These are phyloP conservation scores for Fraxinus anomala DNA, from an alignment of 257 asterid genomes.

Conservation along the genomic window DNA sequence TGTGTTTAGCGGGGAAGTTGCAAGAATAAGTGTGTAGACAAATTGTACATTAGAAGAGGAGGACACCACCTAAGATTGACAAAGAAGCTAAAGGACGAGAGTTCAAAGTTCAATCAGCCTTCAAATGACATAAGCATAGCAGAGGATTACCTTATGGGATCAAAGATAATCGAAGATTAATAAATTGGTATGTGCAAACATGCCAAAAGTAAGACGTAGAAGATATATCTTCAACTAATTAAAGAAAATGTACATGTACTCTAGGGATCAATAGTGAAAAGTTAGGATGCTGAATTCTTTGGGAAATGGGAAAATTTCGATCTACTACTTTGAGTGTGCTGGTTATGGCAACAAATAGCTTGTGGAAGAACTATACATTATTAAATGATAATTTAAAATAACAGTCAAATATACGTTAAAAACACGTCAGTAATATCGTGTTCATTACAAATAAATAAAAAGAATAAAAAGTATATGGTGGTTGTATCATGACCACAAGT, in stretches of 20 bases:
- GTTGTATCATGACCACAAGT: background rate
- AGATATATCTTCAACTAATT: background rate
- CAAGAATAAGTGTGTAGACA: background rate
- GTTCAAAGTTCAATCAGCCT: background rate
- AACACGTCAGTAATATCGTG: background rate
- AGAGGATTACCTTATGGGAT: background rate
- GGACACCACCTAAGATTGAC: background rate
- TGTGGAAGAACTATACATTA: background rate
- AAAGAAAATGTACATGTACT: background rate
- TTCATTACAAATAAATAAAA: background rate
- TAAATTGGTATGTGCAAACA: too few relatives aligned
- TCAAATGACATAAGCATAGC: background rate
- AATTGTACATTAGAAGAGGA: background rate
- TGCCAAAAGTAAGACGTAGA: too few relatives aligned
- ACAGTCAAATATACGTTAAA: background rate
- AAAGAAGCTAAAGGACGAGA: background rate
- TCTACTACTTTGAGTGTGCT: background rate
- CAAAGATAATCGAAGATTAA: background rate
- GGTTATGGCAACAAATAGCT: background rate
- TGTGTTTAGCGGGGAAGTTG: background rate
- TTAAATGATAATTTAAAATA: background rate
- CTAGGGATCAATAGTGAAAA: background rate
- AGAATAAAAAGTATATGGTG: slow-evolving; percentile 2
- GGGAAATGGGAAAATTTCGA: background rate
- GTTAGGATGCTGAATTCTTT: background rate